These are phyloP conservation scores for Fraxinus ornus DNA, from an alignment of 305 asterid genomes.

Conservation along the genomic window DNA sequence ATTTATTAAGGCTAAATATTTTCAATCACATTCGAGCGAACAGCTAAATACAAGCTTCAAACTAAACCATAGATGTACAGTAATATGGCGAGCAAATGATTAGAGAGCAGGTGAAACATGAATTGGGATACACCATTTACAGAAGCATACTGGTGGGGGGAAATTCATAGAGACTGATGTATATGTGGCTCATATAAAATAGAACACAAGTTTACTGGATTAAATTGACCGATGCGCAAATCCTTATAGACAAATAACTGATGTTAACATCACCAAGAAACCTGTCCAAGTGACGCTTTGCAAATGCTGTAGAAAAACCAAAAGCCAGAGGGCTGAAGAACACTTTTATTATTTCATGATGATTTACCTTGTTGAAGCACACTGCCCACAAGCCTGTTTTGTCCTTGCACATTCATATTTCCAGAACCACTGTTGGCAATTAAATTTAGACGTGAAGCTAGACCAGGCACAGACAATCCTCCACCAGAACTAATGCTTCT, in stretches of 20 bases:
- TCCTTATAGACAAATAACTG: neutral
- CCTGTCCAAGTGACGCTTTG: slow-evolving; percentile 4
- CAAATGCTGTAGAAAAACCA: slow-evolving; percentile 9
- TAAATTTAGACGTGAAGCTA: slow-evolving; percentile 77
- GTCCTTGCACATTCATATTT: slow-evolving; percentile 79
- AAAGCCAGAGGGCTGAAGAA: slow-evolving; percentile 15
- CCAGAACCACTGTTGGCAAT: slow-evolving; percentile 71
- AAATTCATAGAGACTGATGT: neutral
- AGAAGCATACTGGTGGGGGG: neutral
- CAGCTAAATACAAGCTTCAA: neutral
- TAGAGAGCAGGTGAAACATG: slow-evolving; percentile 7
- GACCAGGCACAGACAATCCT: slow-evolving; percentile 84
- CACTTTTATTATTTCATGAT: slow-evolving; percentile 10
- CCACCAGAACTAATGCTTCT: slow-evolving; percentile 89
- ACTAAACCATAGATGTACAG: neutral
- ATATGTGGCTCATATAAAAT: too few species aligned
- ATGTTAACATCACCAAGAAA: neutral
- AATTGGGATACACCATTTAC: neutral
- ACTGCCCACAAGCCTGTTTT: slow-evolving; percentile 80
- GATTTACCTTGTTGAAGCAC: slow-evolving; percentile 89
- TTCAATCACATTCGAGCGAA: slow-evolving; percentile 3
- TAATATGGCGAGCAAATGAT: neutral
- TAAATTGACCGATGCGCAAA: too few species aligned
- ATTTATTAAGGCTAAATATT: neutral
- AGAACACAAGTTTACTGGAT: too few species aligned